A percentile compares a stretch with the other conserved stretches of the same genome.
phyloP scores from a whole-genome alignment of 176 grass and related monocot genomes.

The Ensete ventricosum region DNA sequence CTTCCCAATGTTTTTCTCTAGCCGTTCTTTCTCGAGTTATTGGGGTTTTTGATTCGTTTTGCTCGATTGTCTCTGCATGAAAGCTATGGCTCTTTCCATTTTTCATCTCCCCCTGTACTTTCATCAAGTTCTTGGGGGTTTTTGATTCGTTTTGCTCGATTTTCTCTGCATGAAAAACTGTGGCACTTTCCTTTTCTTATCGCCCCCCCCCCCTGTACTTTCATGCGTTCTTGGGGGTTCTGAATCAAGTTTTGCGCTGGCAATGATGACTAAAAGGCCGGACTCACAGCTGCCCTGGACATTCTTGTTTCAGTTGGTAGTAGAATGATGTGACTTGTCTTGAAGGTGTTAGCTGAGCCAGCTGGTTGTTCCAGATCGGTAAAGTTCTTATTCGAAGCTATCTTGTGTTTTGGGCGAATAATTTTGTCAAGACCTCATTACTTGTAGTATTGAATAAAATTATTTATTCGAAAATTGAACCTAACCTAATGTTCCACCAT shows the following conservation, averaged over 20 bases:
- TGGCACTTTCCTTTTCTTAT: background rate
- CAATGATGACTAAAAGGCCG: conserved; percentile 13
- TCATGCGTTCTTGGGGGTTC: background rate
- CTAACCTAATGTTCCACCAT: no score
- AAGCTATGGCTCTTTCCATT: background rate
- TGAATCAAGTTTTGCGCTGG: background rate
- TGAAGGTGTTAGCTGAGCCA: background rate
- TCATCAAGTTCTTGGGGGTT: background rate
- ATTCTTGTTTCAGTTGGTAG: background rate
- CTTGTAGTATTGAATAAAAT: no score
- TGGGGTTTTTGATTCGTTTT: background rate
- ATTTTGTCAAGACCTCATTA: no score
- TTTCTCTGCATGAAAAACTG: no score
- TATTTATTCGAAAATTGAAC: no score
- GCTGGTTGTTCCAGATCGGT: background rate
- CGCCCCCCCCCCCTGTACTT: background rate
- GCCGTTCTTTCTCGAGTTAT: conserved; percentile 1
- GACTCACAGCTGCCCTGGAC: conserved; percentile 7
- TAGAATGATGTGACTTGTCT: background rate
- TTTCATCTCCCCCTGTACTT: background rate
- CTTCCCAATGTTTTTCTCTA: conserved; percentile 1
- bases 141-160: background rate
- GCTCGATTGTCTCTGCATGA: background rate
- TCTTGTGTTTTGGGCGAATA: no score
- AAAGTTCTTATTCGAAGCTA: conserved; percentile 4